Evolutionary conservation across 805 yeast genomes (phyloP), one percentile per base, ranked within the genome.

Genomic region (Candida dendrica): DNA sequence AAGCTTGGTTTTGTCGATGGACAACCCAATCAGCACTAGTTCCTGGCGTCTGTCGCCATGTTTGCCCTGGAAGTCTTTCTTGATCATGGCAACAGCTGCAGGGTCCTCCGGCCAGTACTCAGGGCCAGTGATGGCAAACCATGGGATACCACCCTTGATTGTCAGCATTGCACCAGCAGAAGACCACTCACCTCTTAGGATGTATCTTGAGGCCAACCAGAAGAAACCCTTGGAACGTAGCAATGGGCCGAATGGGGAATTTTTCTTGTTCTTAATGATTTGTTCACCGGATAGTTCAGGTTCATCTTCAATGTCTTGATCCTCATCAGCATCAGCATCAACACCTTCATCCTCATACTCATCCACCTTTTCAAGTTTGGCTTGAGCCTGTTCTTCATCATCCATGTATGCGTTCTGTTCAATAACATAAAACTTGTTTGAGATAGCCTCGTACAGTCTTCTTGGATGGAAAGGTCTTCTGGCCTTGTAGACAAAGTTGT

Each of bases 381-480:
- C 60, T 6, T 47, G 54, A 14, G 44, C 52, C 11, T 44, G 54
- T 6, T 41, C 47, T 3, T 47, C 56, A n/a, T 44, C 52, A 11
- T 44, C 49, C 22, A 46, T 40, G 19, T 35, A 44, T 7, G 35
- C 19, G 27, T 16, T 37, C 41, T 33, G 48, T 46, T 53, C 58
- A 44, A 45, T 47, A 35, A 50, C 42, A 39, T 55, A 53, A 44
- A 69, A 70, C 49, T 68, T 67, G 37, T 65, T 65, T 31, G 56
- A 52, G 4, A 71, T 43, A 32, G 63, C 41, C 14, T 62, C 51
- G 39, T 67, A 64, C 6, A 70, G 50, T 37, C 72, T 58, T 43
- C 62, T 65, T 10, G 75, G 75, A 47, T 71, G 74, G 48, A 71
- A 71, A 18, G 75, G 75, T 35, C 55, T 61, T 38, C 71, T 55